A percentile compares a stretch with the other conserved stretches of the same genome.
These are phyloP conservation scores for Blastocystis sp. DNA, from an alignment of 352 stramenopile species.

Conservation along the genomic window DNA sequence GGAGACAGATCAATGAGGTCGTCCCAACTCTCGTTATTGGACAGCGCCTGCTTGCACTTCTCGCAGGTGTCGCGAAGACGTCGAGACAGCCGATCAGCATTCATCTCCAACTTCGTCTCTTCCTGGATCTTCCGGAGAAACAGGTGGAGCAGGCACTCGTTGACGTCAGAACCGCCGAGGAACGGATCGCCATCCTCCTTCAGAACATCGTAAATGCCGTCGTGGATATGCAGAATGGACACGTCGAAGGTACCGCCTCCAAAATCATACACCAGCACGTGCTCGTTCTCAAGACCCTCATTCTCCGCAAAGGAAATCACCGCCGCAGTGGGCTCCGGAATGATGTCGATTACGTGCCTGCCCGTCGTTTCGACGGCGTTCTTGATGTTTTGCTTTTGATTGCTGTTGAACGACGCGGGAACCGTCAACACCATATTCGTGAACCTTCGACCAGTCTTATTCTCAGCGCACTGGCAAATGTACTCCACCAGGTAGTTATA, in stretches of 20 bases:
- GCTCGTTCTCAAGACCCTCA: slow-evolving; percentile 12
- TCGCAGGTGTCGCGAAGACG: not conserved
- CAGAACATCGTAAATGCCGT: slow-evolving; percentile 72
- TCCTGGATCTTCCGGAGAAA: not conserved
- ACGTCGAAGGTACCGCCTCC: slow-evolving; percentile 78
- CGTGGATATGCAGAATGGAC: slow-evolving; percentile 60
- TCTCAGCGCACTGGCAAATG: slow-evolving; percentile 20
- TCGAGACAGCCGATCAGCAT: not conserved
- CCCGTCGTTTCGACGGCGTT: not conserved
- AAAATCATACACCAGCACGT: slow-evolving; percentile 75
- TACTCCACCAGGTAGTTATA: slow-evolving; percentile 14
- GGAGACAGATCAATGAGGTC: not conserved
- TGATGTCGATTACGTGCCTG: not conserved
- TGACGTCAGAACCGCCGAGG: slow-evolving; percentile 82
- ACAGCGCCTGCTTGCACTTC: not conserved
- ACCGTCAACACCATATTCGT: not conserved
- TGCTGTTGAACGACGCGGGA: slow-evolving; percentile 41
- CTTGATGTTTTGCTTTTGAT: not conserved
- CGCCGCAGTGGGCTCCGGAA: slow-evolving; percentile 27
- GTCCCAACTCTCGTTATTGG: not conserved
- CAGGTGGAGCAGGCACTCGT: slow-evolving; percentile 61
- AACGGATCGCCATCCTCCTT: slow-evolving; percentile 82
- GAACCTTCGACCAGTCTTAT: not conserved
- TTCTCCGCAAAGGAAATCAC: slow-evolving; percentile 8
- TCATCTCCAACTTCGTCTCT: not conserved